phyloP scores from a whole-genome alignment of 2,329 filamentous ascomycete species.

The Trichoderma sp. region DNA sequence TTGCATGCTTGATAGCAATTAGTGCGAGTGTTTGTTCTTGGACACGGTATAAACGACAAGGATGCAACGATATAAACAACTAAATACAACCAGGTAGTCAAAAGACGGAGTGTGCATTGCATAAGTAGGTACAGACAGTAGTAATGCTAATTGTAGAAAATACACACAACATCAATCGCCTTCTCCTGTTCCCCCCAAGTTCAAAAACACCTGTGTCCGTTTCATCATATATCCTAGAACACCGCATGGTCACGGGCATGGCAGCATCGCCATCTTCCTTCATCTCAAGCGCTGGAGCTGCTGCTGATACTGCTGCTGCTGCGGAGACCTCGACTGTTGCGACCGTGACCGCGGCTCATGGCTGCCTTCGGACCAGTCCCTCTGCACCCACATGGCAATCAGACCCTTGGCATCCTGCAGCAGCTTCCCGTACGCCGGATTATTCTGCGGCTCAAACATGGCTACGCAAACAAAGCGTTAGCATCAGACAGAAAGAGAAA shows the following conservation, averaged over 20 bases:
- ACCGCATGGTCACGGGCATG: not conserved
- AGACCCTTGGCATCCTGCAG: constrained; percentile 65
- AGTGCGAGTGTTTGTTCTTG: not conserved
- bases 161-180: constrained; percentile 3
- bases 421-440: constrained; percentile 71
- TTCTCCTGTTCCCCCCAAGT: not conserved
- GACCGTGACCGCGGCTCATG: constrained; percentile 35
- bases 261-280: not conserved
- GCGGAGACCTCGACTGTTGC: constrained; percentile 11
- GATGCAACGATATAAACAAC: too few relatives aligned
- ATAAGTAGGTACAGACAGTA: not conserved
- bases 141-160: constrained; percentile 19
- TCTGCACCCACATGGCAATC: constrained; percentile 65
- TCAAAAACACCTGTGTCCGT: not conserved
- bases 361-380: constrained; percentile 67
- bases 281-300: constrained; percentile 5
- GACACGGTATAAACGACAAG: not conserved
- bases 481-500: not conserved
- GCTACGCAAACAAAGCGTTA: constrained; percentile 40
- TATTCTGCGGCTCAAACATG: constrained; percentile 73
- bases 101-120: constrained; percentile 7
- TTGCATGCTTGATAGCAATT: not conserved
- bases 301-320: not conserved
- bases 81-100: too few relatives aligned
- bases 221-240: not conserved